Conservation (phyloP, 805 yeast species). For the Candida patagonica region DNA sequence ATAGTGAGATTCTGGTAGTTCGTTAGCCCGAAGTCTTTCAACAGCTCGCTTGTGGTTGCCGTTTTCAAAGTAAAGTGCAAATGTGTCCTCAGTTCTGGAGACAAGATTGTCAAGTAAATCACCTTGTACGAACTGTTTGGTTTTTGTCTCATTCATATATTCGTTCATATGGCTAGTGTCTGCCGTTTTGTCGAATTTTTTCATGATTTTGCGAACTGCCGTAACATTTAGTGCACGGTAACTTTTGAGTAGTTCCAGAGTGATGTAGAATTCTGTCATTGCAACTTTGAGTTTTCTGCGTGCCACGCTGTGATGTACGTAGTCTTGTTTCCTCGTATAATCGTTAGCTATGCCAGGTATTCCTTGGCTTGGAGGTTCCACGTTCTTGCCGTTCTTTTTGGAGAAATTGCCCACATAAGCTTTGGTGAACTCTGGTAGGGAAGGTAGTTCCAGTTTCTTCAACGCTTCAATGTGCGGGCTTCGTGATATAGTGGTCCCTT, state of each 20-base stretch:
- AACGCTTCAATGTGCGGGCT: slow-evolving; percentile 5
- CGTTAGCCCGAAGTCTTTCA: slow-evolving; percentile 52
- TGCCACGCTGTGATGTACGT: slow-evolving; percentile 54
- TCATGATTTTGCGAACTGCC: slow-evolving; percentile 80
- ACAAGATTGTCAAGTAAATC: slow-evolving; percentile 58
- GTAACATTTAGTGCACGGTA: slow-evolving; percentile 73
- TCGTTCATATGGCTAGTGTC: slow-evolving; percentile 33
- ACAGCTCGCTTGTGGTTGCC: slow-evolving; percentile 65
- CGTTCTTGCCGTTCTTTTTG: slow-evolving; percentile 2
- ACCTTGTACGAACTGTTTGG: slow-evolving; percentile 46
- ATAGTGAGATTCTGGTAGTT: slow-evolving; percentile 31
- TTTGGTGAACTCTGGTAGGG: slow-evolving; percentile 12
- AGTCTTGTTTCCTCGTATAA: slow-evolving; percentile 30
- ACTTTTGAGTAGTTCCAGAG: slow-evolving; percentile 58
- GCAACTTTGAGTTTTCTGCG: slow-evolving; percentile 61
- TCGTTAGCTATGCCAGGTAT: slow-evolving; percentile 3
- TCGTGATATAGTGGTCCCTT: slow-evolving; percentile 10
- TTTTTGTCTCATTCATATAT: slow-evolving; percentile 52
- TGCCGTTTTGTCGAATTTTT: slow-evolving; percentile 79
- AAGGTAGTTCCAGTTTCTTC: slow-evolving; percentile 16
- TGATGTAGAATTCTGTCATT: slow-evolving; percentile 60
- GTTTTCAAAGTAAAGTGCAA: slow-evolving; percentile 54
- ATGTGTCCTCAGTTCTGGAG: slow-evolving; percentile 57
- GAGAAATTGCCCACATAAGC: neutral
- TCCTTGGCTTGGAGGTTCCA: too few relatives aligned